Percentiles rank a stretch among this genome's conserved stretches.
Conservation (phyloP, 768 basidiomycete species). For the Crassisporium funariophilum region DNA sequence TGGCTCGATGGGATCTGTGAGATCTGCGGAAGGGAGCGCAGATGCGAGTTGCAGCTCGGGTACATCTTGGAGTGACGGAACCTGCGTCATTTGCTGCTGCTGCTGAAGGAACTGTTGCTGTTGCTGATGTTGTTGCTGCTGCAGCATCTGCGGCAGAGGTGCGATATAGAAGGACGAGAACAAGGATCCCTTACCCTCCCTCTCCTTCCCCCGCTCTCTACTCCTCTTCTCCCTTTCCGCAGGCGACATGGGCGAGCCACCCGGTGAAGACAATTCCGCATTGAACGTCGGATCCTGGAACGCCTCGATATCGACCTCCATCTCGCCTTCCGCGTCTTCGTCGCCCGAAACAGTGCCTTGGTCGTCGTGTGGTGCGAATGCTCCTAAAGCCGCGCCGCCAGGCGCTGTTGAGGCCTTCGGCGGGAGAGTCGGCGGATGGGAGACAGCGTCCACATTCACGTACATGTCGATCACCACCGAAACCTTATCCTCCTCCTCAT, state of each 20-base stretch:
- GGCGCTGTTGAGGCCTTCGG: not conserved
- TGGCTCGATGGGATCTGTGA: too few species aligned
- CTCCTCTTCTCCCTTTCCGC: not conserved
- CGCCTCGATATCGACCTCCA: slow-evolving; percentile 35
- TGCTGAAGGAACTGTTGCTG: slow-evolving; percentile 3
- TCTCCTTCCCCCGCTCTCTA: not conserved
- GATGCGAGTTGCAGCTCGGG: too few species aligned
- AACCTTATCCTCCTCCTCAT: slow-evolving; percentile 11
- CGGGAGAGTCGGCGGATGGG: too few species aligned
- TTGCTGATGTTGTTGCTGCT: slow-evolving; percentile 1
- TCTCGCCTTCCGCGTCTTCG: slow-evolving; percentile 34
- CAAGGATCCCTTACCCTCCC: slow-evolving; percentile 2
- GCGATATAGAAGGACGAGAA: slow-evolving; percentile 34
- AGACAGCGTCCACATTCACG: too few species aligned
- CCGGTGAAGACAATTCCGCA: slow-evolving; percentile 34
- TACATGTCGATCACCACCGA: not conserved
- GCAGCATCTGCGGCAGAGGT: slow-evolving; percentile 6
- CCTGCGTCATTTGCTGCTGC: too few species aligned
- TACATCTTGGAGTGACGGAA: too few species aligned
- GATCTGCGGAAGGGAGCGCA: too few species aligned
- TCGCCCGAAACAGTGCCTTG: slow-evolving; percentile 12
- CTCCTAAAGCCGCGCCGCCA: not conserved
- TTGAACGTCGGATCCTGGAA: slow-evolving; percentile 40
- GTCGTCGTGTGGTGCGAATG: not conserved
- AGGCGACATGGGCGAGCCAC: slow-evolving; percentile 11